Base-by-base conservation (phyloP, 495 filamentous ascomycete genomes). In the Daldinia loculata region DNA sequence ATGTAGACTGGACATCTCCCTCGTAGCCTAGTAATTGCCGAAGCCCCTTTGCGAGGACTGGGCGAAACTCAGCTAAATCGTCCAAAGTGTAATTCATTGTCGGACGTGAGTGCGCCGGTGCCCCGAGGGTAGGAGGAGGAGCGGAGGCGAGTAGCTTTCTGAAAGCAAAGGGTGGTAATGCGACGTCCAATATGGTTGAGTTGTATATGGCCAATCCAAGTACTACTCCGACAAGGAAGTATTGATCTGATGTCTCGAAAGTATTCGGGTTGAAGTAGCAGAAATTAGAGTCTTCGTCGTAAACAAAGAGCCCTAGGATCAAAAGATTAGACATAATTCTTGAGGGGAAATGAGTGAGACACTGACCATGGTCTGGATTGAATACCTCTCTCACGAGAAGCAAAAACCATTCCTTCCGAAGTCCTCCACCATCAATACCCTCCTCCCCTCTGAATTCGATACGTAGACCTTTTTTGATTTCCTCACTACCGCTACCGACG, bases 371-470 rank as follows among this genome's bases (percentile, higher is more conserved):
- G 72, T 93, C 89, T 14, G 93, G 93, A 74, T 97, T 93, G 79
- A 97, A 97, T 27, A 98, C 88, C 74, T 98, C 94, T 65, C 95
- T 85, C 17, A 97, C 92, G 17, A 98, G 87, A 57, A 97, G 84
- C 38, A 97, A 82, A 74, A 98, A 98, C 95, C 95, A 98, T 79
- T 98, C 94, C 77, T 98, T 98, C 53, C 93, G 88, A 32, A 97
- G 84, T 4, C 94, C 94, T 29, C 94, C 94, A 8, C 92, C 95
- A 81, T 98, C 94, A 51, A 98, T 87, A 2, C 94, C 94, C 77
- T 97, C 94, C 78, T 97, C 95, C 48, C 93, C 93, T 24, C 87
- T 76, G 72, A 98, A 98, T 63, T 92, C 90, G 52, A 98, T 94
- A 32, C 91, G 89, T 51, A 98, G 80, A 6, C 91, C 93, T 77